phyloP scores from a whole-genome alignment of 2,329 filamentous ascomycete species.

The Colletotrichum spinosum region DNA sequence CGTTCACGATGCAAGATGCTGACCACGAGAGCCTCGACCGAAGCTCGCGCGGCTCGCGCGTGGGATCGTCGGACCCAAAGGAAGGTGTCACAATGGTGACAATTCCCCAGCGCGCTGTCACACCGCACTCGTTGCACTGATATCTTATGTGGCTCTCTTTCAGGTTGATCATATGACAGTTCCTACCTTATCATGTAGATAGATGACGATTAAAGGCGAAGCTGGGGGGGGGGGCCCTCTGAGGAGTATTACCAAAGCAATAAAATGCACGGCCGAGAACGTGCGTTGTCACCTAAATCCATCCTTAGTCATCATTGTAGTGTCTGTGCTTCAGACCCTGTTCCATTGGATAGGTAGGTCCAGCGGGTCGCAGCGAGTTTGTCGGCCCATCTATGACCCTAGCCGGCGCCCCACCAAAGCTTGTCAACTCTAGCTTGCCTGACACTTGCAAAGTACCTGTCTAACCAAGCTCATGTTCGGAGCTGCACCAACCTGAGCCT shows the following conservation, averaged over 20 bases:
- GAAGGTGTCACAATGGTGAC: constrained; percentile 36
- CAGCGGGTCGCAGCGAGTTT: not conserved
- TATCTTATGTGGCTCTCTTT: not conserved
- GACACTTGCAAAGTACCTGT: not conserved
- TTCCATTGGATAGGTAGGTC: not conserved
- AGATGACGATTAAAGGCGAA: not conserved
- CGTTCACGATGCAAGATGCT: constrained; percentile 35
- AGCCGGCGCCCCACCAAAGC: constrained; percentile 32
- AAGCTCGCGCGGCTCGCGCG: constrained; percentile 27
- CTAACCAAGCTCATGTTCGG: not conserved
- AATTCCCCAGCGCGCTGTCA: constrained; percentile 35
- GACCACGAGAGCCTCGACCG: constrained; percentile 27
- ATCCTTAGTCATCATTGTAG: too few species aligned
- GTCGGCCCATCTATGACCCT: constrained; percentile 35
- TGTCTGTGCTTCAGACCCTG: too few species aligned
- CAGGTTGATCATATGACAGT: not conserved
- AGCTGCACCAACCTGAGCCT: too few species aligned
- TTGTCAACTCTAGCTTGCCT: constrained; percentile 1
- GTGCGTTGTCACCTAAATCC: too few species aligned
- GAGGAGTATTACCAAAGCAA: too few species aligned
- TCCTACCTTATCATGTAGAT: constrained; percentile 20
- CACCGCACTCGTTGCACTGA: constrained; percentile 32
- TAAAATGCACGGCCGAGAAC: too few species aligned
- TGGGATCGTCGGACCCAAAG: constrained; percentile 35
- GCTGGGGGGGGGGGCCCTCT: too few species aligned